Base-by-base conservation (phyloP, 768 basidiomycete genomes). In the Neoboletus magnificus region DNA sequence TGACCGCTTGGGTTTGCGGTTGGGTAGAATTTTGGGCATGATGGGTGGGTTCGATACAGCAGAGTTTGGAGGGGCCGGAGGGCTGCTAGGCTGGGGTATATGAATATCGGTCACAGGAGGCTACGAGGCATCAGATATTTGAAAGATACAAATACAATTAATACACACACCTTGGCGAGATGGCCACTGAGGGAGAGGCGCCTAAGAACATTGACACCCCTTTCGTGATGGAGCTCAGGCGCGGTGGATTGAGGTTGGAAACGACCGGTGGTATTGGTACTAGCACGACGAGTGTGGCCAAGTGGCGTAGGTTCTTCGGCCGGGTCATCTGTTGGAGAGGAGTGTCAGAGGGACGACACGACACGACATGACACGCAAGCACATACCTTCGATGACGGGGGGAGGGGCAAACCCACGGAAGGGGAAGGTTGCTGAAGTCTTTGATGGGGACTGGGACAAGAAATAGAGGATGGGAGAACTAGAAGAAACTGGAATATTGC, bases 391-490 rank as follows among this genome's bases (percentile, higher is more conserved):
- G 54, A 81, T 76, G 16, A 87, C 77, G 22, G 83, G 79, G 8
- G 79, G 66, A 10, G 80, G 74, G 1, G 81, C 76, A 59, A 75
- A 74, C 4, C 69, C 68, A 5, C 82, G 81, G 75, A 85, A 86
- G 22, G 87, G 86, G 65, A 86, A 85, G 9, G 83, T 82, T 4
- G 76, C 68, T 15, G 74, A 71, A 0, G 76, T 62, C 62, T 82
- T 84, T 15, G 83, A 44, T 11, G 86, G 83, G 3, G 84, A 82
- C 60, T 86, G 83, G 48, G 69, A 69, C 40, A 89, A 68, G 70
- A 87, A 86, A 67, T 86, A 85, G 48, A 91, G 71, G 51, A 90
- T 85, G 44, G 89, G 89, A 4, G 89, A 89, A 5, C 77, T 79
- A 7, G 87, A 81, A 5, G 85, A 83, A 11, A 78, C 65, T 8